Percentiles rank a stretch among this genome's conserved stretches.
Conservation (phyloP, 2,329 filamentous ascomycete genomes). For the Pezicula radicicola region DNA sequence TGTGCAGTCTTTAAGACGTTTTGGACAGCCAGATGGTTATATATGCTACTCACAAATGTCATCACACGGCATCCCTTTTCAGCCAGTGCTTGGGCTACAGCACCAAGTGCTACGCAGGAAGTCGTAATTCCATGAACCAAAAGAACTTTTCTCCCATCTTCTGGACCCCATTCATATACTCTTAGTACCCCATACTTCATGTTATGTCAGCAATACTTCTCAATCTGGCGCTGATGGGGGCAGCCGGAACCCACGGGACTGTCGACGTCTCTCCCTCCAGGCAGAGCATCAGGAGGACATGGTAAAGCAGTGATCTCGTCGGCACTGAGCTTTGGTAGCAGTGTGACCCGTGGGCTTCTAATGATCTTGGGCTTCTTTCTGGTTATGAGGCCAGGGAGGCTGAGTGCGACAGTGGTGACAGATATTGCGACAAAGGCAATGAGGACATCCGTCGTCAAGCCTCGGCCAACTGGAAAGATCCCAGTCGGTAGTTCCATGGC, state of each 20-base stretch:
- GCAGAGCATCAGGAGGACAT: conserved; percentile 67
- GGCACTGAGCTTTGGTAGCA: conserved; percentile 2
- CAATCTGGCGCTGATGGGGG: neutral
- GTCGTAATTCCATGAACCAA: conserved; percentile 78
- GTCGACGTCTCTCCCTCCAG: conserved; percentile 62
- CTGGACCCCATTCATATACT: conserved; percentile 77
- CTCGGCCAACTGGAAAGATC: no score
- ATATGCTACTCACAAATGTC: conserved; percentile 57
- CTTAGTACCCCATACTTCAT: conserved; percentile 59
- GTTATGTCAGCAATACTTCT: neutral
- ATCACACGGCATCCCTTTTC: conserved; percentile 68
- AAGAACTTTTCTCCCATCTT: conserved; percentile 65
- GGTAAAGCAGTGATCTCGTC: conserved; percentile 37
- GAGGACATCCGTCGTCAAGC: no score
- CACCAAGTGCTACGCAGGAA: conserved; percentile 65
- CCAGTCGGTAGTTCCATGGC: no score
- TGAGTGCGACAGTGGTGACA: no score
- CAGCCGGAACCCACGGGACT: conserved; percentile 38
- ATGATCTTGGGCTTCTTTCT: neutral
- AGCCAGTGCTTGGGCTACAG: conserved; percentile 62
- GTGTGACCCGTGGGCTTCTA: neutral
- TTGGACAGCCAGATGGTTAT: neutral
- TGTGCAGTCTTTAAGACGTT: neutral
- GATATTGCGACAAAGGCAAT: no score
- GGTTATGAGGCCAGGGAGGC: neutral